Evolutionary conservation across 805 yeast species (phyloP).

Genomic region (Yamadazyma nakazawae): DNA sequence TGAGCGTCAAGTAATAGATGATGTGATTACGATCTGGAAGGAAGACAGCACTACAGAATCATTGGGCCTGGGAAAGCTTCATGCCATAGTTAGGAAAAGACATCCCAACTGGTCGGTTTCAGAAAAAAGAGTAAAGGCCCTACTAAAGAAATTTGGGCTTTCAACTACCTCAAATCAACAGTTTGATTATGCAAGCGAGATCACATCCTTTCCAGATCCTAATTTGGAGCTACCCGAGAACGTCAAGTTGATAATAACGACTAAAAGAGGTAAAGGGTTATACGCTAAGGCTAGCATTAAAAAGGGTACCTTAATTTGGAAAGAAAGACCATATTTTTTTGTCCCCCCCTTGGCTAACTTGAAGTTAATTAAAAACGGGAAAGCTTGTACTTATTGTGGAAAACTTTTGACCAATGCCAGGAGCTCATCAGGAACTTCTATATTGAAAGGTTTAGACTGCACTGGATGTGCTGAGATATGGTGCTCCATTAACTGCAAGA

Average conservation of each 20-base stretch:
- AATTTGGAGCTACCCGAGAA: slow-evolving; percentile 36
- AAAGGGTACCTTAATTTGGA: slow-evolving; percentile 56
- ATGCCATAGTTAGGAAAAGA: slow-evolving; percentile 44
- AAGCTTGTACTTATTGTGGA: slow-evolving; percentile 75
- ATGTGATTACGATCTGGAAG: slow-evolving; percentile 65
- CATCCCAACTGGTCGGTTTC: slow-evolving; percentile 64
- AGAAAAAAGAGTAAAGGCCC: slow-evolving; percentile 51
- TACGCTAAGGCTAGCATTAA: slow-evolving; percentile 47
- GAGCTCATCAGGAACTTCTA: slow-evolving; percentile 21
- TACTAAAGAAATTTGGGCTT: slow-evolving; percentile 57
- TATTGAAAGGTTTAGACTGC: slow-evolving; percentile 59
- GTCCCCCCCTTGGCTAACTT: slow-evolving; percentile 68
- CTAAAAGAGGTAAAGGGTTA: slow-evolving; percentile 59
- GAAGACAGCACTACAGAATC: slow-evolving; percentile 61
- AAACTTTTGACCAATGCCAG: slow-evolving; percentile 34
- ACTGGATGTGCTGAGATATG: slow-evolving; percentile 61
- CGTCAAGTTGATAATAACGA: slow-evolving; percentile 48
- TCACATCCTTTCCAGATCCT: slow-evolving; percentile 50
- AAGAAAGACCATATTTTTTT: slow-evolving; percentile 56
- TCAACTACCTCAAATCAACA: slow-evolving; percentile 28
- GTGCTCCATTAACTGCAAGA: slow-evolving; percentile 66
- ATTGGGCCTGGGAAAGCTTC: slow-evolving; percentile 53
- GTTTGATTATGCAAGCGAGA: slow-evolving; percentile 52
- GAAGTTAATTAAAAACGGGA: slow-evolving; percentile 54
- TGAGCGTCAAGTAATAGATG: slow-evolving; percentile 56